phyloP scores from a whole-genome alignment of 1,139 yeast genomes.

The Taphrina confusa region DNA sequence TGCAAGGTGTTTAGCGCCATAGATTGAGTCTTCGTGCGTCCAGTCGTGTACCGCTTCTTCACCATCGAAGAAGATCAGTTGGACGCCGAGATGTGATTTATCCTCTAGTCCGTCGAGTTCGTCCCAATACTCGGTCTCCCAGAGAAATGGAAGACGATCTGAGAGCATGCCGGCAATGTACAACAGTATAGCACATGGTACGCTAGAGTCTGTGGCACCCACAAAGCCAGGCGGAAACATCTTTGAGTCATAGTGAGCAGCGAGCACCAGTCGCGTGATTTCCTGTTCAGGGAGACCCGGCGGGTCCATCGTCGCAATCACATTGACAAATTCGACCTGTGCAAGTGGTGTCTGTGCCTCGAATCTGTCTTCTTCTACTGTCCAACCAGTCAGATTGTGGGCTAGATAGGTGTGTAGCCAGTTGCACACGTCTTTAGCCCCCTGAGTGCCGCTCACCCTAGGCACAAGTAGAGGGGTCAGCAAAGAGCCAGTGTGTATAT shows the following conservation, averaged over 20 bases:
- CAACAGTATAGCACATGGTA: slow-evolving; percentile 57
- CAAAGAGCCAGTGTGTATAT: slow-evolving; percentile 33
- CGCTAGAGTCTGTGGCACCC: slow-evolving; percentile 63
- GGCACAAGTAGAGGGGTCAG: slow-evolving; percentile 46
- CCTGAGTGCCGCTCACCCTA: slow-evolving; percentile 53
- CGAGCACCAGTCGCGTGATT: slow-evolving; percentile 50
- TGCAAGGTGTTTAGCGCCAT: slow-evolving; percentile 59
- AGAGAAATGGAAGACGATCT: slow-evolving; percentile 40
- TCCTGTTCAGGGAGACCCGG: slow-evolving; percentile 40
- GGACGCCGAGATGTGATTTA: slow-evolving; percentile 48
- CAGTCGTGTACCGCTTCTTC: slow-evolving; percentile 59
- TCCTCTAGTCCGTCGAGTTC: slow-evolving; percentile 36
- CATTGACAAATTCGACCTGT: slow-evolving; percentile 52
- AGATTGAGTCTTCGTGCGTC: slow-evolving; percentile 56
- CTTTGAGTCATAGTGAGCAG: slow-evolving; percentile 61
- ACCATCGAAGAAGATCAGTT: slow-evolving; percentile 59
- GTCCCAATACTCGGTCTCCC: slow-evolving; percentile 41
- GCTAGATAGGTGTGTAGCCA: slow-evolving; percentile 44
- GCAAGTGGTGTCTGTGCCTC: slow-evolving; percentile 48
- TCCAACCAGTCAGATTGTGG: slow-evolving; percentile 46
- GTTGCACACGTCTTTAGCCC: slow-evolving; percentile 37
- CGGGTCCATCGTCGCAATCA: slow-evolving; percentile 49
- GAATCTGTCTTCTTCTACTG: slow-evolving; percentile 50
- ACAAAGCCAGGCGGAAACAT: slow-evolving; percentile 55
- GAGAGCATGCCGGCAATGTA: slow-evolving; percentile 51